These are phyloP conservation scores for Botrytis elliptica DNA, from an alignment of 2,329 filamentous ascomycete genomes.

Conservation along the genomic window DNA sequence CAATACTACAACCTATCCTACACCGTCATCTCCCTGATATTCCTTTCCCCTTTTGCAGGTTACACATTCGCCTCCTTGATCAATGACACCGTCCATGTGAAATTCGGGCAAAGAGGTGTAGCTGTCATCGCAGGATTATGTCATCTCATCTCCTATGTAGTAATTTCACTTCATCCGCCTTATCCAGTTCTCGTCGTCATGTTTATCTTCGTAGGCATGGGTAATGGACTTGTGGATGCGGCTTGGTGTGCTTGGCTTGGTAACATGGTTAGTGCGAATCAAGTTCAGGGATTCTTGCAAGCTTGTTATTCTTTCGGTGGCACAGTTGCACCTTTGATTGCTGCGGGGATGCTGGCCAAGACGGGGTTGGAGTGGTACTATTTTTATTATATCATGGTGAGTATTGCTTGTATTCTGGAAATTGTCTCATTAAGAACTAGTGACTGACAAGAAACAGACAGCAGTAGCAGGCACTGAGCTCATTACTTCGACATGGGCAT, in stretches of 20 bases:
- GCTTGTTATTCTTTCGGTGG: conserved; percentile 72
- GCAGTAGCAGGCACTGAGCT: conserved; percentile 57
- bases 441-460: conserved; percentile 41
- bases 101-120: conserved; percentile 60
- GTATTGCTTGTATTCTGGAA: conserved; percentile 26
- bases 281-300: conserved; percentile 71
- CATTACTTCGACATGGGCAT: conserved; percentile 50
- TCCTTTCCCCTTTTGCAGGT: conserved; percentile 64
- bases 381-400: conserved; percentile 75
- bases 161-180: conserved; percentile 64
- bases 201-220: conserved; percentile 66
- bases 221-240: conserved; percentile 65
- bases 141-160: conserved; percentile 27
- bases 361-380: conserved; percentile 63
- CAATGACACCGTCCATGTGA: conserved; percentile 61
- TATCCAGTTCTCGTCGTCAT: conserved; percentile 65
- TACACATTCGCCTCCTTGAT: conserved; percentile 61
- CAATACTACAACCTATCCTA: conserved; percentile 61
- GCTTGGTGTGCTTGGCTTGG: conserved; percentile 63
- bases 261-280: conserved; percentile 66
- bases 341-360: conserved; percentile 58
- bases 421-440: neutral
- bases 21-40: conserved; percentile 63
- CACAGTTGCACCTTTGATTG: conserved; percentile 56
- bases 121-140: conserved; percentile 35